These are phyloP conservation scores for Setaria italica DNA, from an alignment of 202 grass and related monocot genomes.

Conservation along the genomic window DNA sequence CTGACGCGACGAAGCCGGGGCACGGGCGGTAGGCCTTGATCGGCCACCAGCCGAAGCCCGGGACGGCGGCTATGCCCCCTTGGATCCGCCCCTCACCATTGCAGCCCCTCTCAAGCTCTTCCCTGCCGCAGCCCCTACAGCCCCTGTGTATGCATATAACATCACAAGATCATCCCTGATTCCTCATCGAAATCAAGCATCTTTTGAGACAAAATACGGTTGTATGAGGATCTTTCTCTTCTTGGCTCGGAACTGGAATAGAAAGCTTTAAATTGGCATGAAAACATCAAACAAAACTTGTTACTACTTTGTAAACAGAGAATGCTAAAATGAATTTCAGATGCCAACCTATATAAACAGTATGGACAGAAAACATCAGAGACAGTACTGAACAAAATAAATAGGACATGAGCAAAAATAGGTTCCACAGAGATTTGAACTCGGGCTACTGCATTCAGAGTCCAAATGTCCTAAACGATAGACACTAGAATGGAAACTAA, in stretches of 20 bases:
- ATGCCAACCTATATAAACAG: neutral
- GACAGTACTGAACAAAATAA: neutral
- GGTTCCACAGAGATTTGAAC: slow-evolving; percentile 58
- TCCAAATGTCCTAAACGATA: slow-evolving; percentile 58
- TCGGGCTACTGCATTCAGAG: slow-evolving; percentile 64
- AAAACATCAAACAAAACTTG: neutral
- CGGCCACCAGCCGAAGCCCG: slow-evolving; percentile 88
- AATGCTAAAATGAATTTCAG: neutral
- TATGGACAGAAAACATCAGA: neutral
- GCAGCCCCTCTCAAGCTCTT: slow-evolving; percentile 78
- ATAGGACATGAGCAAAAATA: neutral
- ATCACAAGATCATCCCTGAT: neutral
- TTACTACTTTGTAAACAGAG: neutral
- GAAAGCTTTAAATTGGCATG: neutral
- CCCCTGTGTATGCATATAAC: slow-evolving; percentile 45
- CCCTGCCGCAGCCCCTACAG: slow-evolving; percentile 74
- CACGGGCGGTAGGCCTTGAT: slow-evolving; percentile 97
- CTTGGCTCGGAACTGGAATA: neutral
- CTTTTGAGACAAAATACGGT: no score
- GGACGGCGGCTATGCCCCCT: slow-evolving; percentile 90
- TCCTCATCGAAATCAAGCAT: neutral
- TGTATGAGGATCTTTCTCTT: no score
- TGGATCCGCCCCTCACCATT: slow-evolving; percentile 85
- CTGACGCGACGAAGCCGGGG: slow-evolving; percentile 76
- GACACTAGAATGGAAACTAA: neutral